Conservation (phyloP, 805 yeast genomes). For the Millerago galiae region DNA sequence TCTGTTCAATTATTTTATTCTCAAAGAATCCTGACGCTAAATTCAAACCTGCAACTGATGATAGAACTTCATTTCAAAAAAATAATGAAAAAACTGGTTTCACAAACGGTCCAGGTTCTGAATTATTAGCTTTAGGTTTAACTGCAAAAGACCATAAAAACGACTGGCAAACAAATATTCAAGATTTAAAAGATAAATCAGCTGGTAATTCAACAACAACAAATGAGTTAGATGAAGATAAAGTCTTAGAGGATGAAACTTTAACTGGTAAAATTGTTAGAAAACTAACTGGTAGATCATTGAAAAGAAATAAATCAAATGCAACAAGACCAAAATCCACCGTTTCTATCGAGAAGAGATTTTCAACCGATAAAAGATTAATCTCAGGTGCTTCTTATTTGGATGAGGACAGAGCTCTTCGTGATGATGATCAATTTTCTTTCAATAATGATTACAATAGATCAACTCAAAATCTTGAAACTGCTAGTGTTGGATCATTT, state of each 20-base stretch:
- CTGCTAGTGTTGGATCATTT: conserved; percentile 16
- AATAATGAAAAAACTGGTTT: conserved; percentile 23
- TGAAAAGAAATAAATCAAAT: conserved; percentile 6
- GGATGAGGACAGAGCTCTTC: not conserved
- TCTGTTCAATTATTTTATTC: conserved; percentile 53
- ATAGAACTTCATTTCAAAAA: conserved; percentile 82
- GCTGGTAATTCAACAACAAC: conserved; percentile 12
- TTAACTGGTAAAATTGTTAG: conserved; percentile 39
- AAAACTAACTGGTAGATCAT: conserved; percentile 32
- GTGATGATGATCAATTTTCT: conserved; percentile 5
- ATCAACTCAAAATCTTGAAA: conserved; percentile 8
- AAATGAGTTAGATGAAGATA: conserved; percentile 24
- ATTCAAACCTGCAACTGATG: conserved; percentile 85
- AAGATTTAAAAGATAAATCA: conserved; percentile 17
- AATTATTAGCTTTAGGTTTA: conserved; percentile 65
- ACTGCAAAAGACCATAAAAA: conserved; percentile 79
- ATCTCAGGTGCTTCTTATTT: conserved; percentile 8
- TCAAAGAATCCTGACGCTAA: conserved; percentile 86
- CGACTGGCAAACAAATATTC: conserved; percentile 62
- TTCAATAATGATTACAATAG: conserved; percentile 9
- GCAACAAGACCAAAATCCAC: conserved; percentile 14
- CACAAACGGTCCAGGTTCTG: conserved; percentile 33
- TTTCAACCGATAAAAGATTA: conserved; percentile 10
- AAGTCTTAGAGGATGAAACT: conserved; percentile 21
- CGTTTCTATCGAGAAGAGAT: not conserved